Conservation (phyloP, 768 basidiomycete genomes). For the Mycena rebaudengoi region DNA sequence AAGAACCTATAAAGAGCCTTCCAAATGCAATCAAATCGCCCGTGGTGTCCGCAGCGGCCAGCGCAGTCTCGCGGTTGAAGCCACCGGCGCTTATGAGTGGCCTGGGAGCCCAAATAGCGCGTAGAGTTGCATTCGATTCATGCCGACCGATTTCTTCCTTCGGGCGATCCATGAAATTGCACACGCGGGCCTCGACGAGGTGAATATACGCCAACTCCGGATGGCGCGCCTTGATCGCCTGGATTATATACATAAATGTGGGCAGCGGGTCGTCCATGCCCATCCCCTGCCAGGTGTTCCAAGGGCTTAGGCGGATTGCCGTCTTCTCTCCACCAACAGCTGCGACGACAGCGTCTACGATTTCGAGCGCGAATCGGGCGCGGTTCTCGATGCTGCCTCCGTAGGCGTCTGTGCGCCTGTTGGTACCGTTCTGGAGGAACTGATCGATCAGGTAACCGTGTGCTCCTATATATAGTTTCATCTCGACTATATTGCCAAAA, state of each 20-base stretch:
- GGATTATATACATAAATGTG: constrained; percentile 53
- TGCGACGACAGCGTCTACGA: constrained; percentile 51
- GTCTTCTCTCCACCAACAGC: constrained; percentile 54
- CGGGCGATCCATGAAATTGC: constrained; percentile 6
- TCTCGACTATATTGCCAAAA: too few relatives aligned
- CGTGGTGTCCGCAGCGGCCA: constrained; percentile 41
- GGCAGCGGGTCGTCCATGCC: constrained; percentile 55
- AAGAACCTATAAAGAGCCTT: too few relatives aligned
- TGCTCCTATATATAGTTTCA: too few relatives aligned
- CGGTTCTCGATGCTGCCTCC: constrained; percentile 62
- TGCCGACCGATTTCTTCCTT: neutral
- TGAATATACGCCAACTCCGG: constrained; percentile 55
- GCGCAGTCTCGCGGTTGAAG: constrained; percentile 39
- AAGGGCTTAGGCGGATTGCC: constrained; percentile 58
- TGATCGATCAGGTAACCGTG: constrained; percentile 48
- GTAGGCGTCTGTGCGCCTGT: constrained; percentile 58
- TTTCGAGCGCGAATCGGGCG: constrained; percentile 54
- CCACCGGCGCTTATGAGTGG: constrained; percentile 46
- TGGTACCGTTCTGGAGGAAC: constrained; percentile 50
- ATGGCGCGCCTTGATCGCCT: constrained; percentile 40
- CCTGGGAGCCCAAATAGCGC: constrained; percentile 41
- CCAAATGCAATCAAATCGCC: too few relatives aligned
- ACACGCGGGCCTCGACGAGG: constrained; percentile 43
- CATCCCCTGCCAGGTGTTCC: constrained; percentile 42
- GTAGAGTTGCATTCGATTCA: constrained; percentile 36